Evolutionary conservation across 768 basidiomycete genomes (phyloP), one percentile per base, ranked within the genome.

Genomic region (Pisolithus tinctorius): DNA sequence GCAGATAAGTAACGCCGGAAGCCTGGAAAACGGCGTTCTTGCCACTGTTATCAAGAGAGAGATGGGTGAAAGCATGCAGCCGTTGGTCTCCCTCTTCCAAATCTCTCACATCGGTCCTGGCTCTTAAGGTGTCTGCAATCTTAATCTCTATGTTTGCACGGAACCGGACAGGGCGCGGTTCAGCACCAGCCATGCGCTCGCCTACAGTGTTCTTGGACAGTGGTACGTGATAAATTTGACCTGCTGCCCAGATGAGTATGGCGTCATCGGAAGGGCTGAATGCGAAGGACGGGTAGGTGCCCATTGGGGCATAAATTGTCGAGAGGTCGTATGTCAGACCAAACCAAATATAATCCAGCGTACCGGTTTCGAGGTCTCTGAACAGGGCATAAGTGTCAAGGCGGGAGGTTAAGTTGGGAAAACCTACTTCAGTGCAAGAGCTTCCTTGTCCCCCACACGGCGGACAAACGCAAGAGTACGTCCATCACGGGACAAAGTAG

Each of bases 261-360:
- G 78, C 81, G 51, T 76, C 71, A 53, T 80, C 79, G 16, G 69
- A 65, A 0, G 81, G 82, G 0, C 81, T 75, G 64, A 88, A 88
- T 8, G 85, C 74, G 59, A 84, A 88, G 1, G 84, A 82, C 0
- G 86, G 86, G 57, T 88, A 88, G 38, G 86, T 88, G 10, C 85
- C 84, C 84, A 87, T 87, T 0, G 86, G 86, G 13, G 85, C 83
- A 8, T 80, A 86, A 47, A 86, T 71, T 9, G 64, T 62, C 20
- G 72, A 72, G n/a, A 82, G 70, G 60, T 88, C 86, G 58, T 85
- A 86, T 2, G 76, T 82, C 30, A 88, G 70, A 0, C 84, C 86
- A 49, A 86, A 67, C 82, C 83, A 88, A 16, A 81, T 63, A 59
- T 87, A 66, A 56, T 76, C 78, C 37, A 84, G 68, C 2, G 82